phyloP scores from a whole-genome alignment of 2,329 filamentous ascomycete species.

The Hirsutella minnesotensis region DNA sequence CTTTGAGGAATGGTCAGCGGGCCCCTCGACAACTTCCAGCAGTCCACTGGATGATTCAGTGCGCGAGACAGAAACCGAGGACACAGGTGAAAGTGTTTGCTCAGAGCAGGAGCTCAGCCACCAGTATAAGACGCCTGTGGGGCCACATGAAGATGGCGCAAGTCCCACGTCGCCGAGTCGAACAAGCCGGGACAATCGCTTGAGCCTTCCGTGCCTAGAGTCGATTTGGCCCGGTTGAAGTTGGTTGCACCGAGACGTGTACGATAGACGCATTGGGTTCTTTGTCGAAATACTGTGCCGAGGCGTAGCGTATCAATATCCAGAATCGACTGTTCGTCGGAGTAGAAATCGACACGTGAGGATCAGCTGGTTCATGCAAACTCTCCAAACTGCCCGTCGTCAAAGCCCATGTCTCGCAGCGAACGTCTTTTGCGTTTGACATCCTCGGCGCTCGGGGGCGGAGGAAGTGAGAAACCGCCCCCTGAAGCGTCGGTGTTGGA shows the following conservation, averaged over 20 bases:
- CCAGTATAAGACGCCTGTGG: neutral
- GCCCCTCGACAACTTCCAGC: too few species aligned
- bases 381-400: constrained; percentile 81
- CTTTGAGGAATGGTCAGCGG: too few species aligned
- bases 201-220: constrained; percentile 4
- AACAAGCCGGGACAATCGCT: neutral
- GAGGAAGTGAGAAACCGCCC: constrained; percentile 45
- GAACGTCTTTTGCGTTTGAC: constrained; percentile 48
- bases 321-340: too few species aligned
- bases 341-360: too few species aligned
- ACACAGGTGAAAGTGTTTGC: constrained; percentile 7
- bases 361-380: constrained; percentile 39
- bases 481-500: constrained; percentile 11
- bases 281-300: too few species aligned
- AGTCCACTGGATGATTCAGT: too few species aligned
- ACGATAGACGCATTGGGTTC: too few species aligned
- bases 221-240: constrained; percentile 2
- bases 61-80: neutral
- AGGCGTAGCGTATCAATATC: too few species aligned
- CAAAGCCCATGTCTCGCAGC: constrained; percentile 61
- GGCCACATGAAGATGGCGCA: neutral
- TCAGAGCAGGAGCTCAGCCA: constrained; percentile 5
- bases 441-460: constrained; percentile 52
- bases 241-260: neutral
- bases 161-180: neutral